Base-by-base conservation (phyloP, 345 rosid genomes). In the Combretum micranthum region DNA sequence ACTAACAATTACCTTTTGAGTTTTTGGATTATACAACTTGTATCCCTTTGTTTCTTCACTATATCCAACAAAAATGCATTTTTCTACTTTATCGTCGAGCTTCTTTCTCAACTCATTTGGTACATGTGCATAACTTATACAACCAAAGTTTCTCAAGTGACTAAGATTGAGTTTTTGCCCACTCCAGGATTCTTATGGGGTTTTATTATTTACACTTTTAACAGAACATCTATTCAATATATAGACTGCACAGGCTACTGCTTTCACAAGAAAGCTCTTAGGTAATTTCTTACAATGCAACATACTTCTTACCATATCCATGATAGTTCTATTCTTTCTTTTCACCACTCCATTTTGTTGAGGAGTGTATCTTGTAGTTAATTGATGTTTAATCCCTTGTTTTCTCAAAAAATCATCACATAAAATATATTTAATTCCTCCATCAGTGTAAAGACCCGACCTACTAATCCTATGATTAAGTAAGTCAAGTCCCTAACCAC, bases 241-340 rank as follows among this genome's bases (percentile, higher is more conserved):
- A 32, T 61, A 56, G 7, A 61, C 21, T 15, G 39, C 56, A n/a
- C 51, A 54, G 13, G 44, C 13, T 11, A 55, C 57, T 2, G 39
- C 62, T 12, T 67, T 45, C 0, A 16, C 19, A 44, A 16, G 47
- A 48, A 67, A 60, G 19, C 13, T 5, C 43, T 60, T 67, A 1
- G 50, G 56, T 26, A 60, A 16, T 15, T 23, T 20, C 18, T 25
- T 67, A 0, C 13, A 6, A 32, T 15, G 16, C 14, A 67, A 12
- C 61, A 67, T 67, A 15, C 45, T 45, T 15, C 59, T n/a, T 1
- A 66, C 49, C 48, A 47, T 47, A 16, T 66, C 44, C 44, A 59
- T 50, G 6, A 66, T 3, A 10, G n/a, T 42, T 15, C 21, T 37
- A 11, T 55, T 56, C 12, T 54, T 55, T 20, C 57, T 48, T 19